Conservation (phyloP, 2,329 filamentous ascomycete genomes). For the Clarireedia hainanense region DNA sequence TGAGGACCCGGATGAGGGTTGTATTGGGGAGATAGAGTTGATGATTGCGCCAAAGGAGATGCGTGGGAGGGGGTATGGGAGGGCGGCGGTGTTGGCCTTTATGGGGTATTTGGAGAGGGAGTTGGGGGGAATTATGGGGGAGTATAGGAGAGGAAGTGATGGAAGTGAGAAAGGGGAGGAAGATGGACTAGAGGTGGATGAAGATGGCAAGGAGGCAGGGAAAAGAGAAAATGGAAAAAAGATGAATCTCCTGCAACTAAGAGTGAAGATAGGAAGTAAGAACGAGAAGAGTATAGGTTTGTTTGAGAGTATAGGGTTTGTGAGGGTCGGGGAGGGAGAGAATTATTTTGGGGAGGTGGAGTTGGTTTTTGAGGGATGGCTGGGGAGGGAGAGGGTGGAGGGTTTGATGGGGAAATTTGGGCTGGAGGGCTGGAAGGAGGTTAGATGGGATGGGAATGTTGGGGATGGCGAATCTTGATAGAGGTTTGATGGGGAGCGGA, state of each 20-base stretch:
- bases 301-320: conserved; percentile 54
- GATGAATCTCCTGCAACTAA: conserved; percentile 35
- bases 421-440: conserved; percentile 32
- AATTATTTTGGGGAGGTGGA: conserved; percentile 67
- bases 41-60: conserved; percentile 64
- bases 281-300: conserved; percentile 50
- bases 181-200: conserved; percentile 38
- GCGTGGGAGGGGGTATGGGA: conserved; percentile 57
- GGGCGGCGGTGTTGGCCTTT: conserved; percentile 57
- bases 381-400: conserved; percentile 26
- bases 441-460: background rate
- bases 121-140: conserved; percentile 42
- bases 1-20: conserved; percentile 39
- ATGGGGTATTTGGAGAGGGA: conserved; percentile 58
- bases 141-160: too few relatives aligned
- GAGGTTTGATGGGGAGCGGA: background rate
- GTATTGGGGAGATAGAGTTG: conserved; percentile 71
- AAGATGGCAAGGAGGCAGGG: background rate
- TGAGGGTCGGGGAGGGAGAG: conserved; percentile 34
- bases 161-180: background rate
- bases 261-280: conserved; percentile 52
- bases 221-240: conserved; percentile 5
- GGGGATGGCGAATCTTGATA: too few relatives aligned
- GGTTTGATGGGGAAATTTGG: conserved; percentile 27
- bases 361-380: conserved; percentile 31